A percentile compares a stretch with the other conserved stretches of the same genome.
Conservation (phyloP, 192 early-diverging fungal genomes). For the Coemansia erecta region DNA sequence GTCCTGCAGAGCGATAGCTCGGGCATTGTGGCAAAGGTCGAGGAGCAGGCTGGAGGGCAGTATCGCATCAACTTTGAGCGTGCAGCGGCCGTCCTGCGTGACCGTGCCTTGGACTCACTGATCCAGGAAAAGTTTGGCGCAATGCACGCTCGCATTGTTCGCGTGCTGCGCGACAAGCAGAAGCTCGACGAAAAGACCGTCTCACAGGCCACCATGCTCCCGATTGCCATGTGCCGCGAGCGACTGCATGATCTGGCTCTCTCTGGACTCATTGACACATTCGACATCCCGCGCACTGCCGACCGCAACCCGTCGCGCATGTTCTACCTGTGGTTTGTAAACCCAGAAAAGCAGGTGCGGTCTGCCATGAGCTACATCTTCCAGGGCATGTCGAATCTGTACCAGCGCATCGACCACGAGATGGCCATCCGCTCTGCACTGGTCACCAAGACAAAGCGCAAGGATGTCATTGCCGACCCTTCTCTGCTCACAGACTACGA, state of each 20-base stretch:
- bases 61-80: constrained; percentile 61
- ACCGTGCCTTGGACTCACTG: constrained; percentile 56
- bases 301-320: constrained; percentile 75
- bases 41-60: constrained; percentile 59
- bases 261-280: constrained; percentile 51
- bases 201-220: constrained; percentile 66
- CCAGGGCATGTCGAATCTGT: constrained; percentile 58
- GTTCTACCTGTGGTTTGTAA: constrained; percentile 69
- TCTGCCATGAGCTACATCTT: constrained; percentile 55
- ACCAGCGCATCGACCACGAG: constrained; percentile 57
- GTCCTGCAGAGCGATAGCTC: constrained; percentile 56
- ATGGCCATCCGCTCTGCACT: constrained; percentile 48
- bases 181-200: constrained; percentile 75
- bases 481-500: constrained; percentile 55
- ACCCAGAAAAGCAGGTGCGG: constrained; percentile 52
- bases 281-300: constrained; percentile 69
- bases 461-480: constrained; percentile 60
- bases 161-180: constrained; percentile 67
- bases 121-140: constrained; percentile 62
- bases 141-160: constrained; percentile 59
- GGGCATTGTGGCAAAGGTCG: constrained; percentile 57
- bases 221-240: constrained; percentile 61
- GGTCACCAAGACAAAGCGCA: constrained; percentile 62
- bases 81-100: constrained; percentile 56
- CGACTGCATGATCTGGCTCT: constrained; percentile 57